Percentiles rank a stretch among this genome's conserved stretches.
Conservation (phyloP, 306 rosid genomes). For the Morella rubra region DNA sequence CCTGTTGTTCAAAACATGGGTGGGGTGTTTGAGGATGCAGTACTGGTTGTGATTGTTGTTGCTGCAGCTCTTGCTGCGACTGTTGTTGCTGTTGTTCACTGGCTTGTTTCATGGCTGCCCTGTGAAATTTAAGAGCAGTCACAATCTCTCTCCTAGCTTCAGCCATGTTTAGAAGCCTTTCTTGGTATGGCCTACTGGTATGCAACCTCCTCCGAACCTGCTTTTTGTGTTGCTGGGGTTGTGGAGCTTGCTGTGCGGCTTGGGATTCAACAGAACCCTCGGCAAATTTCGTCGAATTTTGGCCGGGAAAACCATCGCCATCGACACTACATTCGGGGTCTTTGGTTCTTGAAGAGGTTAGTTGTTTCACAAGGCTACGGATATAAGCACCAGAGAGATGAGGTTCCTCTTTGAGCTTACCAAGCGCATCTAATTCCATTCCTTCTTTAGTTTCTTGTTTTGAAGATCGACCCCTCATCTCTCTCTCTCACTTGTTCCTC, state of each 20-base stretch:
- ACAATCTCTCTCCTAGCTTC: slow-evolving; percentile 93
- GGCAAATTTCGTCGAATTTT: slow-evolving; percentile 32
- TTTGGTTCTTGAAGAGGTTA: slow-evolving; percentile 57
- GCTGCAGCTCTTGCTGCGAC: slow-evolving; percentile 29
- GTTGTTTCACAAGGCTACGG: slow-evolving; percentile 70
- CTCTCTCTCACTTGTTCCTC: slow-evolving; percentile 8
- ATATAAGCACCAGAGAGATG: slow-evolving; percentile 65
- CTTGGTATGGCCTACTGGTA: slow-evolving; percentile 69
- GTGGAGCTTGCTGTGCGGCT: slow-evolving; percentile 30
- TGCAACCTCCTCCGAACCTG: slow-evolving; percentile 82
- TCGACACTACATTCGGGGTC: slow-evolving; percentile 31
- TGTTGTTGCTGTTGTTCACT: slow-evolving; percentile 50
- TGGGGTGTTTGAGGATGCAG: slow-evolving; percentile 25
- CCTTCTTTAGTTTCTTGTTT: slow-evolving; percentile 28
- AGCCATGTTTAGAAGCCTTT: slow-evolving; percentile 81
- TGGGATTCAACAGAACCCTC: slow-evolving; percentile 35
- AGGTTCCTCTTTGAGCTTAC: slow-evolving; percentile 45
- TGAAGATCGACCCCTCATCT: slow-evolving; percentile 39
- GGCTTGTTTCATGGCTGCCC: slow-evolving; percentile 88
- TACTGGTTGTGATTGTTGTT: slow-evolving; percentile 23
- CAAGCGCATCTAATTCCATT: slow-evolving; percentile 49
- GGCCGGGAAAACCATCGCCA: slow-evolving; percentile 22
- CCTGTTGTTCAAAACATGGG: slow-evolving; percentile 48
- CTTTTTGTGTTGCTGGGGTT: slow-evolving; percentile 59
- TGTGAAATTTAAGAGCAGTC: slow-evolving; percentile 81